Percentiles rank a stretch among this genome's conserved stretches.
These are phyloP conservation scores for Bacterosira constricta DNA, from an alignment of 108 stramenopile species.

Conservation along the genomic window DNA sequence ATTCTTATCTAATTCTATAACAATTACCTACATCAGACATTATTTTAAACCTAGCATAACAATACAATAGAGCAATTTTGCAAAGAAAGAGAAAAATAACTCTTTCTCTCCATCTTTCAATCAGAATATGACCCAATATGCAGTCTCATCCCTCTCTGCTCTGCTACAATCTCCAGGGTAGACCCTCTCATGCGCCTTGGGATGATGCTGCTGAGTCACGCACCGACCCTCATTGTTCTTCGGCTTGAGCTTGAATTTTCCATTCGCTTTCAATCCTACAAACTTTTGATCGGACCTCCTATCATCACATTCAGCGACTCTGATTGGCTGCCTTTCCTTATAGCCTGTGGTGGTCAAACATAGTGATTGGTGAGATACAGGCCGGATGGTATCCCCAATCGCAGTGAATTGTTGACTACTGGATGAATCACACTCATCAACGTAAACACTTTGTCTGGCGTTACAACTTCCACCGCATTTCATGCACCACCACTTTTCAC, in stretches of 20 bases:
- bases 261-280: background rate
- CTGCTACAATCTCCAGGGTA: constrained; percentile 23
- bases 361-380: background rate
- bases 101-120: too few relatives aligned
- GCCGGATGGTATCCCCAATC: background rate
- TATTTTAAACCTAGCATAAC: too few relatives aligned
- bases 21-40: too few relatives aligned
- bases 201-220: constrained; percentile 29
- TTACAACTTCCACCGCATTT: background rate
- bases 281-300: constrained; percentile 9
- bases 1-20: too few relatives aligned
- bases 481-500: constrained; percentile 18
- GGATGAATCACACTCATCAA: constrained; percentile 1
- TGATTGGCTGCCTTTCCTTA: background rate
- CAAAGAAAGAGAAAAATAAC: too few relatives aligned
- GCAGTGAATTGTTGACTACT: background rate
- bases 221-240: constrained; percentile 1
- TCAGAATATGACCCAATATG: constrained; percentile 37
- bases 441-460: background rate
- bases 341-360: constrained; percentile 15
- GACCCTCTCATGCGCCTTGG: constrained; percentile 29
- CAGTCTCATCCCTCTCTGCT: constrained; percentile 7
- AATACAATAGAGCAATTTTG: too few relatives aligned
- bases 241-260: constrained; percentile 26
- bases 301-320: background rate